A percentile compares a stretch with the other conserved stretches of the same genome.
Conservation (phyloP, 2,329 filamentous ascomycete species). For the Exophiala lecanii-corni region DNA sequence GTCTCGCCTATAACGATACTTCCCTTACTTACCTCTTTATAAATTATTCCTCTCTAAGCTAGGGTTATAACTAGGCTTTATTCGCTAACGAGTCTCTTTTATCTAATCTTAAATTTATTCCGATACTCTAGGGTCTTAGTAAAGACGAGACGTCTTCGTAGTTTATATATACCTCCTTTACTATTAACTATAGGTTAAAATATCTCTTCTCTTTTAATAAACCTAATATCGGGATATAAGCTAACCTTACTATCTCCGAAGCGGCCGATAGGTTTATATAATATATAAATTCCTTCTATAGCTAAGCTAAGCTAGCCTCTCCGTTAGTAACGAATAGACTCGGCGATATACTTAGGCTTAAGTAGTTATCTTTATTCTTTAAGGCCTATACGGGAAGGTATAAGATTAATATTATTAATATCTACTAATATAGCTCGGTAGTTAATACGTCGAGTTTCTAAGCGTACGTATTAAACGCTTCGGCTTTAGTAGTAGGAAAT, state of each 20-base stretch:
- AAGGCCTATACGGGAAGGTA: conserved; percentile 32
- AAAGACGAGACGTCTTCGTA: conserved; percentile 34
- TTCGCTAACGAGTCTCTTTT: conserved; percentile 28
- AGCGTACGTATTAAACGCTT: conserved; percentile 33
- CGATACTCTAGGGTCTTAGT: conserved; percentile 25
- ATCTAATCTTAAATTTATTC: conserved; percentile 36
- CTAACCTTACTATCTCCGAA: conserved; percentile 33
- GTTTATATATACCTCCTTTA: conserved; percentile 30
- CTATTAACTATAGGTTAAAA: conserved; percentile 31
- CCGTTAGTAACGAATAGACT: conserved; percentile 36
- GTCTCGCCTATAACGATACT: conserved; percentile 37
- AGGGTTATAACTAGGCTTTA: conserved; percentile 42
- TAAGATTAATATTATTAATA: conserved; percentile 35
- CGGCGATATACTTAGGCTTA: conserved; percentile 30
- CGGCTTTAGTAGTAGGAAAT: conserved; percentile 31
- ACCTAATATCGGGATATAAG: conserved; percentile 36
- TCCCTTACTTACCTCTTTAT: conserved; percentile 29
- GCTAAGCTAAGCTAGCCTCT: conserved; percentile 34
- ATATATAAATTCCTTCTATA: conserved; percentile 34
- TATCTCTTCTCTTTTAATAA: conserved; percentile 44
- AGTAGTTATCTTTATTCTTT: conserved; percentile 39
- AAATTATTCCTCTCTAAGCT: conserved; percentile 28
- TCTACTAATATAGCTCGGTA: conserved; percentile 39
- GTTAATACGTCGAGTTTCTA: conserved; percentile 32
- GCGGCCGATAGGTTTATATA: conserved; percentile 34